Evolutionary conservation across 768 basidiomycete species (phyloP).

Genomic region (Panellus pusillus): DNA sequence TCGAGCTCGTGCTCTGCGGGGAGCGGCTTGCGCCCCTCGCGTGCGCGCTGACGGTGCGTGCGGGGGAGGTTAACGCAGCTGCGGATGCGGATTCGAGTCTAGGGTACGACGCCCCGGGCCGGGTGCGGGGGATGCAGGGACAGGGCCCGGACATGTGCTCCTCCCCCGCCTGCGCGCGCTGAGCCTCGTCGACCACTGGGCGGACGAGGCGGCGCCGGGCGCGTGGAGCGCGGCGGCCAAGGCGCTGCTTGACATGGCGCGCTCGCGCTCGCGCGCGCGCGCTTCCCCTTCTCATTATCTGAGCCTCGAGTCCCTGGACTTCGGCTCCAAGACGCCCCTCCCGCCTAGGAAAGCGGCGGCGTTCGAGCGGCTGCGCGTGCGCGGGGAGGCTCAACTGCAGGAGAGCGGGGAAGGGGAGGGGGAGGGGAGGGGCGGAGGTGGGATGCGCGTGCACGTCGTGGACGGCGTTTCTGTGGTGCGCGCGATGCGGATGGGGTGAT

Average conservation of each 20-base stretch:
- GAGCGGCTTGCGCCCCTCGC: not conserved
- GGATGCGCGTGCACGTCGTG: not conserved
- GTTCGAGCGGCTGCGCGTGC: too few relatives aligned
- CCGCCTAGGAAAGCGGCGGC: too few relatives aligned
- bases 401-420: too few relatives aligned
- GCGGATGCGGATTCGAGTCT: too few relatives aligned
- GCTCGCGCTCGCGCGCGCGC: not conserved
- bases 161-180: constrained; percentile 7
- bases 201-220: not conserved
- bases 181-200: constrained; percentile 6
- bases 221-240: constrained; percentile 9
- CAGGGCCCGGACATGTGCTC: too few relatives aligned
- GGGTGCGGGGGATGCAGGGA: too few relatives aligned
- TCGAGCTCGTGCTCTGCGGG: constrained; percentile 12
- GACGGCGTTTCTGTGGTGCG: constrained; percentile 3
- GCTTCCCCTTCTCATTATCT: too few relatives aligned
- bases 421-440: not conserved
- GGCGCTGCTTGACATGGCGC: constrained; percentile 11
- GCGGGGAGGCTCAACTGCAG: too few relatives aligned
- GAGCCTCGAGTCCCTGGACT: too few relatives aligned
- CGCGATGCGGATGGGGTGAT: not conserved
- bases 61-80: too few relatives aligned
- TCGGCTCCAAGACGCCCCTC: too few relatives aligned
- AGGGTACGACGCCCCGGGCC: too few relatives aligned
- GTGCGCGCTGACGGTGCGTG: not conserved